Evolutionary conservation across 176 grass and related monocot genomes (phyloP).

Genomic region (Phoenix roebelenii): DNA sequence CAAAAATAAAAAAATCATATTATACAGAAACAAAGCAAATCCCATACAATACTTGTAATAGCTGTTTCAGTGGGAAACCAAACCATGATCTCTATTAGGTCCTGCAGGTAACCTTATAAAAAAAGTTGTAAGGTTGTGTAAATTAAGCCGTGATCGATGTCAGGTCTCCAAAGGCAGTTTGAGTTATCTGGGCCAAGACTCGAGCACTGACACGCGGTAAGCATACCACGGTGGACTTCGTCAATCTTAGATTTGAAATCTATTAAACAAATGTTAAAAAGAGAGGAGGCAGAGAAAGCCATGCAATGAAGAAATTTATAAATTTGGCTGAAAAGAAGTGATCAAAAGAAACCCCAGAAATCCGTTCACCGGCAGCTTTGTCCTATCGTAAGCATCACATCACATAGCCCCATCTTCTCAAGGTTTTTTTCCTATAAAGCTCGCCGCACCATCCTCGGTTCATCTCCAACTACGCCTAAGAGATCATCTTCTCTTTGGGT

Average conservation of each 20-base stretch:
- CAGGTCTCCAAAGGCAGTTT: neutral
- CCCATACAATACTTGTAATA: too few species aligned
- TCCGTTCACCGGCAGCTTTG: constrained; percentile 2
- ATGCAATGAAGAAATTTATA: too few species aligned
- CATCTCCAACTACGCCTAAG: constrained; percentile 24
- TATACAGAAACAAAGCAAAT: too few species aligned
- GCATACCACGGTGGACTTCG: constrained; percentile 18
- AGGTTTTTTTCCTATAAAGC: constrained; percentile 64
- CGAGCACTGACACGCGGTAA: neutral
- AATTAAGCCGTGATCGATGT: neutral
- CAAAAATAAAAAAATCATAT: too few species aligned
- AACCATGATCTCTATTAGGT: too few species aligned
- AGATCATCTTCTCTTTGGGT: neutral
- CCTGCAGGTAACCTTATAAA: too few species aligned
- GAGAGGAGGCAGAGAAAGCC: too few species aligned
- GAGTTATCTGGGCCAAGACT: neutral
- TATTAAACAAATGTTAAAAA: neutral
- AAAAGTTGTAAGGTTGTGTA: too few species aligned
- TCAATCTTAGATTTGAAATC: constrained; percentile 39
- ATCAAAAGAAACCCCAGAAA: neutral
- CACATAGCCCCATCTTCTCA: constrained; percentile 17
- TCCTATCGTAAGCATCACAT: constrained; percentile 10
- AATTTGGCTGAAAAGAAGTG: neutral
- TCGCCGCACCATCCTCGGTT: constrained; percentile 30
- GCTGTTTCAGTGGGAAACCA: too few species aligned